These are phyloP conservation scores for Trypanosoma vivax DNA, from an alignment of 208 protist species.

Conservation along the genomic window DNA sequence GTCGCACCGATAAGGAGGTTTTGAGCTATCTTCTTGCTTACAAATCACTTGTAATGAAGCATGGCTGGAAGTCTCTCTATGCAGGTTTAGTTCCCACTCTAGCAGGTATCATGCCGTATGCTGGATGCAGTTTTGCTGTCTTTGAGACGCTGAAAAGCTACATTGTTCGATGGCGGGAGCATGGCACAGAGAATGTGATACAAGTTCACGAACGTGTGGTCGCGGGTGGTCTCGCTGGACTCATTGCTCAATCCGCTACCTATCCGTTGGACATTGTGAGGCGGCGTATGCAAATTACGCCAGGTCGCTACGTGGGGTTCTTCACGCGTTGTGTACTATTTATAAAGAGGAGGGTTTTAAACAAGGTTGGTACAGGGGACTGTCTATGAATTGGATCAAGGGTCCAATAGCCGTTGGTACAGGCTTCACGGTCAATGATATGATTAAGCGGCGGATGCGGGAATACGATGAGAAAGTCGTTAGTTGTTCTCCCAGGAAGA, in stretches of 20 bases:
- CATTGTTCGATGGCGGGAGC: conserved; percentile 35
- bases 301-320: conserved; percentile 67
- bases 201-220: conserved; percentile 58
- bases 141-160: conserved; percentile 87
- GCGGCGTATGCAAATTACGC: conserved; percentile 87
- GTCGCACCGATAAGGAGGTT: conserved; percentile 46
- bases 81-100: conserved; percentile 86
- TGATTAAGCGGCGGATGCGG: conserved; percentile 68
- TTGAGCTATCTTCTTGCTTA: conserved; percentile 73
- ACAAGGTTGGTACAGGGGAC: conserved; percentile 84
- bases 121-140: conserved; percentile 89
- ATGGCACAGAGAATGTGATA: conserved; percentile 68
- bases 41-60: conserved; percentile 34
- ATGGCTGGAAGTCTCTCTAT: conserved; percentile 72
- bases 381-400: conserved; percentile 94
- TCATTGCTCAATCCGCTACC: conserved; percentile 89
- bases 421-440: conserved; percentile 90
- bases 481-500: conserved; percentile 26
- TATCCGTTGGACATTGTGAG: conserved; percentile 93
- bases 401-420: conserved; percentile 85
- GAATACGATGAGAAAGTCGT: conserved; percentile 64
- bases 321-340: conserved; percentile 50
- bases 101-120: conserved; percentile 92
- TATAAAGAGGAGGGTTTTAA: conserved; percentile 71
- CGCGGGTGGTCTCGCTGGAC: conserved; percentile 78